A percentile compares a stretch with the other conserved stretches of the same genome.
These are phyloP conservation scores for Zasmidium cellare DNA, from an alignment of 2,329 filamentous ascomycete species.

Conservation along the genomic window DNA sequence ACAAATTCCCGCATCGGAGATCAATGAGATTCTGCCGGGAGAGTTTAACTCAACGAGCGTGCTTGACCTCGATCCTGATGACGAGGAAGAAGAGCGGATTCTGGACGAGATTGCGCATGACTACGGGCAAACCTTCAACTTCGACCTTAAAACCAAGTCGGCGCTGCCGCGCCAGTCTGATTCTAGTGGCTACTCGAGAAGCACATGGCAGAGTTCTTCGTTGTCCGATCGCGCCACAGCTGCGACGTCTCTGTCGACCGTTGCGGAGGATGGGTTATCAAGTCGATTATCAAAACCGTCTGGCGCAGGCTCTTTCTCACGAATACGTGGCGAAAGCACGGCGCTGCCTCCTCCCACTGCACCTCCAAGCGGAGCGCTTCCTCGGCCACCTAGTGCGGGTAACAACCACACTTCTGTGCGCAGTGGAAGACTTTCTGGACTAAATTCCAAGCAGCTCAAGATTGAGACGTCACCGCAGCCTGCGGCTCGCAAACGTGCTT, in stretches of 20 bases:
- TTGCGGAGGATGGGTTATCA: constrained; percentile 62
- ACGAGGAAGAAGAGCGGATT: constrained; percentile 52
- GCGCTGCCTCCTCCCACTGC: constrained; percentile 33
- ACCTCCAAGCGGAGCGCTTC: constrained; percentile 27
- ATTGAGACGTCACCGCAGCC: constrained; percentile 69
- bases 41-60: constrained; percentile 11
- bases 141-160: constrained; percentile 67
- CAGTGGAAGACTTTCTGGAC: constrained; percentile 75
- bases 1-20: constrained; percentile 23
- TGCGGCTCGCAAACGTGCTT: constrained; percentile 29
- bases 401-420: constrained; percentile 40
- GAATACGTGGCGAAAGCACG: constrained; percentile 12
- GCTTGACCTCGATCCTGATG: constrained; percentile 27
- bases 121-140: constrained; percentile 76
- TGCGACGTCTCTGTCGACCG: constrained; percentile 68
- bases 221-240: constrained; percentile 61
- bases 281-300: constrained; percentile 36
- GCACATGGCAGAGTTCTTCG: constrained; percentile 75
- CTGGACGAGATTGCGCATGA: constrained; percentile 86
- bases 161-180: constrained; percentile 75
- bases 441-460: constrained; percentile 78
- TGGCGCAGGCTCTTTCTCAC: not conserved
- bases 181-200: constrained; percentile 74
- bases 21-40: constrained; percentile 24
- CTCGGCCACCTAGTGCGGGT: constrained; percentile 21